Percentiles rank a stretch among this genome's conserved stretches.
Conservation (phyloP, 2,329 filamentous ascomycete genomes). For the Cordyceps cateniannulata region DNA sequence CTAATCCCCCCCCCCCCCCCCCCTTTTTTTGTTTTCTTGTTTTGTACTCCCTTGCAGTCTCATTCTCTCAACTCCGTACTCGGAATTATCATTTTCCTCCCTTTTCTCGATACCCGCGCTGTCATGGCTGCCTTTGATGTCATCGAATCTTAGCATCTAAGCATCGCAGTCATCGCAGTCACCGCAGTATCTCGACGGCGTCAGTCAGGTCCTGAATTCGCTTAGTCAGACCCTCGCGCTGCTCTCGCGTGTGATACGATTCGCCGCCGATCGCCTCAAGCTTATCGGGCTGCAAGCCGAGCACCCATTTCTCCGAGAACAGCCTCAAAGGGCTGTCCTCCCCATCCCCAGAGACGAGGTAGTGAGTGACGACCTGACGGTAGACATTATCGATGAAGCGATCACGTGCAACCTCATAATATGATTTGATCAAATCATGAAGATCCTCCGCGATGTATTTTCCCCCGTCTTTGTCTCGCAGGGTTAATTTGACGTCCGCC, state of each 20-base stretch:
- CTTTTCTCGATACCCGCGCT: too few species aligned
- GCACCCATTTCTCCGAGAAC: constrained; percentile 3
- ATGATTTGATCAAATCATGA: constrained; percentile 25
- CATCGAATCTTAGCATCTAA: too few species aligned
- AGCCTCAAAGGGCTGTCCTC: constrained; percentile 17
- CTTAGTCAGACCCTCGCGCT: background rate
- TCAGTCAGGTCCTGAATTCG: background rate
- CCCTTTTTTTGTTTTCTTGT: too few species aligned
- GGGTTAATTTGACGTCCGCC: constrained; percentile 14
- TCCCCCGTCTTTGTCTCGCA: constrained; percentile 16
- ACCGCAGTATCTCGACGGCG: background rate
- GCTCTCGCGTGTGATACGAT: background rate
- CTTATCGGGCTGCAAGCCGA: background rate
- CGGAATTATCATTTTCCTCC: too few species aligned
- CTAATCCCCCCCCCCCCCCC: too few species aligned
- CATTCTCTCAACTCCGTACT: too few species aligned
- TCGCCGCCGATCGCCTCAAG: background rate
- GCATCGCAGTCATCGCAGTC: too few species aligned
- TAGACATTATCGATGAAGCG: constrained; percentile 31
- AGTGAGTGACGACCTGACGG: constrained; percentile 23
- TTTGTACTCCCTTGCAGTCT: too few species aligned
- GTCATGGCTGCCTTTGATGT: too few species aligned
- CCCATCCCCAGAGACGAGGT: constrained; percentile 22
- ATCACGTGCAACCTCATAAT: constrained; percentile 26
- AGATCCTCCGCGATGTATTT: constrained; percentile 22